These are phyloP conservation scores for Diplodia scrobiculata DNA, from an alignment of 2,329 filamentous ascomycete genomes.

Conservation along the genomic window DNA sequence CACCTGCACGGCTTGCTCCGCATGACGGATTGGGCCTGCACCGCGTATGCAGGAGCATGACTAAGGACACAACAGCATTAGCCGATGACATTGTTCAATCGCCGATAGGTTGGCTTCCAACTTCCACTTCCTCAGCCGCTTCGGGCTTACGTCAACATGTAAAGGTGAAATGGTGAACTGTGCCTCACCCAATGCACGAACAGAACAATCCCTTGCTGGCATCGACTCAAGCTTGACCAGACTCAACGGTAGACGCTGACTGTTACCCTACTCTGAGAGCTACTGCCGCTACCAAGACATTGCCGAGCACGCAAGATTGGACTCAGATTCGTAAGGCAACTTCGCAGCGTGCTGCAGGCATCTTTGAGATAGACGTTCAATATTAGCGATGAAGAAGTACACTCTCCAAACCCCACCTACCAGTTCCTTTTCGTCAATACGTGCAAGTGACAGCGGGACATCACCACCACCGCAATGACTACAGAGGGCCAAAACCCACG, in stretches of 20 bases:
- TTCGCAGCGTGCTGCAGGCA: background rate
- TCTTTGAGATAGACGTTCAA: too few species aligned
- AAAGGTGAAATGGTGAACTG: background rate
- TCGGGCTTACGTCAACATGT: too few species aligned
- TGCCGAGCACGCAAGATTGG: constrained; percentile 15
- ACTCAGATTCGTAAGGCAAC: constrained; percentile 7
- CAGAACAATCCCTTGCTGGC: background rate
- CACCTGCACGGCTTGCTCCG: background rate
- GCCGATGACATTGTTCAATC: background rate
- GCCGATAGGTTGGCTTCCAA: background rate
- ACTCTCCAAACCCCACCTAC: background rate
- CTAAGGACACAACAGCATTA: constrained; percentile 2
- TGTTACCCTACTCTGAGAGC: background rate
- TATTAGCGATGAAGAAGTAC: background rate
- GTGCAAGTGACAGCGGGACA: background rate
- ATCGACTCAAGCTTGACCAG: background rate
- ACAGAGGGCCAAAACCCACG: background rate
- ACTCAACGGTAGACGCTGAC: background rate
- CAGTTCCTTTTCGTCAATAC: too few species aligned
- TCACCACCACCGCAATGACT: background rate
- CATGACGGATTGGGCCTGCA: background rate
- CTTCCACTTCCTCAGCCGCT: background rate
- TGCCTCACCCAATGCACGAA: background rate
- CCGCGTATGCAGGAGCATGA: constrained; percentile 2
- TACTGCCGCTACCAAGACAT: constrained; percentile 7